phyloP scores from a whole-genome alignment of 2,329 filamentous ascomycete species.

The Triangularia setosa region DNA sequence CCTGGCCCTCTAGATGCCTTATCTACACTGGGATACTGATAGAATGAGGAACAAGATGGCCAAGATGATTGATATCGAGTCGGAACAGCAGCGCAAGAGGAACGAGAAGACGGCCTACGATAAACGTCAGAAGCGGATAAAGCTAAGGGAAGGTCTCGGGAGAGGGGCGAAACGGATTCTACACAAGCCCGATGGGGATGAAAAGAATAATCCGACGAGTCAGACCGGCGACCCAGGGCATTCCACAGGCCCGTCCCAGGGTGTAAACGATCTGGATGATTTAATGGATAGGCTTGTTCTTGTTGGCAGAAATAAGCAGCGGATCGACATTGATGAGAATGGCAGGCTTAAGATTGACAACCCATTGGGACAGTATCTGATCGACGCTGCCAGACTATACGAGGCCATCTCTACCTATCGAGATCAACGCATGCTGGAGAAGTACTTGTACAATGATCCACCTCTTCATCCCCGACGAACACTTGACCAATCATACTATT shows the following conservation, averaged over 20 bases:
- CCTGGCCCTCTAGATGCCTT: slow-evolving; percentile 33
- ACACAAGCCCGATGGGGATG: background rate
- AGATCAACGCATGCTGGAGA: slow-evolving; percentile 33
- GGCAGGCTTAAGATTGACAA: background rate
- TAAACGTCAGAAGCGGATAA: background rate
- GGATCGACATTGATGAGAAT: background rate
- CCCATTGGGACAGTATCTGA: slow-evolving; percentile 29
- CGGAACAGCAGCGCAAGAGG: background rate
- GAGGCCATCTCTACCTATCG: slow-evolving; percentile 35
- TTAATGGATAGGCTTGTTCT: background rate
- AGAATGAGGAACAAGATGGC: slow-evolving; percentile 30
- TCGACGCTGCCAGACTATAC: slow-evolving; percentile 33
- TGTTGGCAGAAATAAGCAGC: background rate
- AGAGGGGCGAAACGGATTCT: background rate
- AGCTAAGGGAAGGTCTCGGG: background rate
- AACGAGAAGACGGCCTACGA: background rate
- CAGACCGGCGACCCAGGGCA: background rate
- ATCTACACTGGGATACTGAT: slow-evolving; percentile 39
- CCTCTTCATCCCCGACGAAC: slow-evolving; percentile 42
- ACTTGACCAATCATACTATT: slow-evolving; percentile 41
- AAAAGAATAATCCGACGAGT: background rate
- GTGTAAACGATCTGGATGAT: background rate
- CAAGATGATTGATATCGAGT: slow-evolving; percentile 25
- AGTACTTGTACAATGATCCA: slow-evolving; percentile 31
- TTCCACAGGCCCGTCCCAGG: background rate